These are phyloP conservation scores for Colletotrichum somersetense DNA, from an alignment of 2,329 filamentous ascomycete genomes.

Conservation along the genomic window DNA sequence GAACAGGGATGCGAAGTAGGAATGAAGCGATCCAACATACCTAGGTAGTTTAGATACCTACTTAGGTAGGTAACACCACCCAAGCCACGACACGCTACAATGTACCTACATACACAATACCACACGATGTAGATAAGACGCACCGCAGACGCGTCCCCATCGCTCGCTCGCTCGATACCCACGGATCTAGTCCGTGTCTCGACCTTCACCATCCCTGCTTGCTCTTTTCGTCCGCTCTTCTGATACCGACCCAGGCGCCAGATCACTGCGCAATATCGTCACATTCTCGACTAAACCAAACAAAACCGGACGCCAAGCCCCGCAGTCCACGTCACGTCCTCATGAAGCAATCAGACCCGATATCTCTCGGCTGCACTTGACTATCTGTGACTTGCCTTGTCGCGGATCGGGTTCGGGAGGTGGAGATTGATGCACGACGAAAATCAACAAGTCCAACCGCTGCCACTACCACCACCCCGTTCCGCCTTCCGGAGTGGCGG, in stretches of 20 bases:
- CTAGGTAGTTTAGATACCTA: no score
- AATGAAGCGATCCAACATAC: background rate
- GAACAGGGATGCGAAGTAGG: no score
- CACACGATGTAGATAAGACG: background rate
- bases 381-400: constrained; percentile 10
- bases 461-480: background rate
- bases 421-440: constrained; percentile 13
- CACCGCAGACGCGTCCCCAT: background rate
- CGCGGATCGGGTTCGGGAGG: constrained; percentile 11
- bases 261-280: constrained; percentile 16
- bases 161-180: background rate
- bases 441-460: background rate
- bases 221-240: constrained; percentile 22
- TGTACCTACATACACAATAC: no score
- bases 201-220: constrained; percentile 1
- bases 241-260: constrained; percentile 21
- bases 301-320: background rate
- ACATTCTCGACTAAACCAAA: background rate
- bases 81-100: background rate
- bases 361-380: constrained; percentile 24
- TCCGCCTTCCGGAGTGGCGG: background rate
- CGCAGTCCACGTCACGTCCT: background rate
- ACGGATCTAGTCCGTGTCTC: constrained; percentile 14
- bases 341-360: constrained; percentile 30
- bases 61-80: background rate